Evolutionary conservation across 163 green algal species (phyloP), one percentile per base, ranked within the genome.

Genomic region (Chlamydomonas reinhardtii): DNA sequence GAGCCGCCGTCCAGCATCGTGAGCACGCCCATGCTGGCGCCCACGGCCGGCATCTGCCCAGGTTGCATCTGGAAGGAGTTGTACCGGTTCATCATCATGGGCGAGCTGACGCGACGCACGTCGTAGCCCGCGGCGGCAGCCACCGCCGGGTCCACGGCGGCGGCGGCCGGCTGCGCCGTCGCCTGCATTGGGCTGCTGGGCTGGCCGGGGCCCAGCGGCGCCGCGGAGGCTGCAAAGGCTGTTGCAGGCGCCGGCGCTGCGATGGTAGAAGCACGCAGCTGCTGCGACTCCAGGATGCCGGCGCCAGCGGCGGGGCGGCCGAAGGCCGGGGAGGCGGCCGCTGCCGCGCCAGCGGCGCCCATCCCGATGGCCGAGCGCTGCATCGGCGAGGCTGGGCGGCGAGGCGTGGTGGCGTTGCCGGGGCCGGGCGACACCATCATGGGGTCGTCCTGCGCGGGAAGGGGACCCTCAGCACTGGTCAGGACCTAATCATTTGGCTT

Each of bases 361-460:
- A 78, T 24, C 32, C 76, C 76, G 48, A 83, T 82, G 61, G 73
- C 68, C 0, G 74, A 84, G 54, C 84, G 71, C 6, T 48, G 83
- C 79, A 89, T 81, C 20, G 92, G 91, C 11, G 91, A 82, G 56
- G 80, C 61, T 8, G 94, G 88, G 15, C 92, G 91, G 35, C 88
- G 81, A 34, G 91, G 90, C 6, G 89, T 82, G 5, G 94, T 78
- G 75, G 94, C 80, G 85, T 93, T 96, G 65, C 93, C 95, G 25
- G 93, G 92, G 43, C 93, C 94, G 89, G 68, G 79, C 3, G 68
- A 85, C 0, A 72, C 54, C 32, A 48, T 15, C 52, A 78, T 78
- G 17, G 69, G 68, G 68, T 85, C 79, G 15, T 85, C 79, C 43
- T 84, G 77, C 39, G n/a, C n/a, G n/a, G 74, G 66, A 8, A 22